Evolutionary conservation across 2,329 filamentous ascomycete genomes (phyloP).

Genomic region (Sclerotinia nivalis): DNA sequence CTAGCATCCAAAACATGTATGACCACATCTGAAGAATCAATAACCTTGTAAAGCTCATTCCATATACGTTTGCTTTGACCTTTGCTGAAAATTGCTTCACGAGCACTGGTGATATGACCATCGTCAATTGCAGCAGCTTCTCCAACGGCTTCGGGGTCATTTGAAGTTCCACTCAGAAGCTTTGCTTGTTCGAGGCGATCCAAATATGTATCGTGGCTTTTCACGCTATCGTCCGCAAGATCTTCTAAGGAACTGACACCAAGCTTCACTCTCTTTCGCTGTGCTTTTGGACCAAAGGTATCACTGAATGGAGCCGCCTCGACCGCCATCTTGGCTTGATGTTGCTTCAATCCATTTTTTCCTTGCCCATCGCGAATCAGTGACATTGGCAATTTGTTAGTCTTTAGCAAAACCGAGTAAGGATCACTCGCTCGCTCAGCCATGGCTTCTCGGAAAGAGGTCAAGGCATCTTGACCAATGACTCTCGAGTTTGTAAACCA

Average conservation of each 20-base stretch:
- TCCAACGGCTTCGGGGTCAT: slow-evolving; percentile 50
- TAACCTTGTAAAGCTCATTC: slow-evolving; percentile 95
- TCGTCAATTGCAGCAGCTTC: slow-evolving; percentile 46
- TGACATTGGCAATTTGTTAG: slow-evolving; percentile 95
- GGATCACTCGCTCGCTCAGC: slow-evolving; percentile 87
- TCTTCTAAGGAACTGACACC: slow-evolving; percentile 79
- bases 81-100: slow-evolving; percentile 88
- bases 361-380: slow-evolving; percentile 79
- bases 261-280: slow-evolving; percentile 89
- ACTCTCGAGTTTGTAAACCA: slow-evolving; percentile 95
- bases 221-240: slow-evolving; percentile 75
- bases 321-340: slow-evolving; percentile 90
- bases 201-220: slow-evolving; percentile 78
- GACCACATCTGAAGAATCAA: slow-evolving; percentile 93
- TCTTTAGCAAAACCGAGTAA: slow-evolving; percentile 91
- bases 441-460: slow-evolving; percentile 87
- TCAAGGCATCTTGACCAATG: slow-evolving; percentile 85
- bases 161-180: slow-evolving; percentile 70
- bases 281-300: slow-evolving; percentile 90
- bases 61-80: slow-evolving; percentile 94
- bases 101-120: slow-evolving; percentile 60
- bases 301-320: slow-evolving; percentile 83
- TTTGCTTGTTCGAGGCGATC: slow-evolving; percentile 78
- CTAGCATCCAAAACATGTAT: slow-evolving; percentile 92
- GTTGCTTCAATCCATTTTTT: slow-evolving; percentile 84